A percentile compares a stretch with the other conserved stretches of the same genome.
Conservation (phyloP, 345 rosid species). For the Euphorbia tirucalli region DNA sequence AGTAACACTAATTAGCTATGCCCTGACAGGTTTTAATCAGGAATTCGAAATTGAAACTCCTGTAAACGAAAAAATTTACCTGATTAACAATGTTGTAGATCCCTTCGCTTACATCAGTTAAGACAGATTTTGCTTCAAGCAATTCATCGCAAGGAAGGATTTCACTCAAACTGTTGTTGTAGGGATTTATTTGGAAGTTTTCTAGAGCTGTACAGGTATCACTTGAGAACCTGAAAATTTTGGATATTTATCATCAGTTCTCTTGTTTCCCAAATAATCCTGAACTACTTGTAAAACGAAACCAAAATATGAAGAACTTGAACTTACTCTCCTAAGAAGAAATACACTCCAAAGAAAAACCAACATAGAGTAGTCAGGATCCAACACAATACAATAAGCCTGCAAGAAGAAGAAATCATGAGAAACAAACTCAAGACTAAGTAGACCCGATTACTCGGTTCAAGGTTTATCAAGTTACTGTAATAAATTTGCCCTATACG, state of each 20-base stretch:
- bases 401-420: slow-evolving; percentile 18
- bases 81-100: slow-evolving; percentile 49
- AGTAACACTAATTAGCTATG: no score
- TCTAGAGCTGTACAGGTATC: slow-evolving; percentile 61
- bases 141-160: slow-evolving; percentile 65
- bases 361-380: slow-evolving; percentile 57
- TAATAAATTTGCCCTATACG: slow-evolving; percentile 13
- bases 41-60: no score
- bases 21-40: no score
- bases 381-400: slow-evolving; percentile 60
- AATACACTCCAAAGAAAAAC: slow-evolving; percentile 55
- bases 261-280: no score
- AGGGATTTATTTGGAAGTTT: slow-evolving; percentile 53
- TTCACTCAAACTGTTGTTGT: slow-evolving; percentile 61
- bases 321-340: slow-evolving; percentile 52
- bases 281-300: no score
- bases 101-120: slow-evolving; percentile 46
- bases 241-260: no score
- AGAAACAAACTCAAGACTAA: neutral
- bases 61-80: slow-evolving; percentile 21
- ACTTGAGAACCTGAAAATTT: slow-evolving; percentile 45
- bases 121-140: slow-evolving; percentile 42
- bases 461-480: no score
- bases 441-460: no score
- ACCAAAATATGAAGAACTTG: neutral